These are phyloP conservation scores for Amesomyces nigricolor DNA, from an alignment of 2,329 filamentous ascomycete species.

Conservation along the genomic window DNA sequence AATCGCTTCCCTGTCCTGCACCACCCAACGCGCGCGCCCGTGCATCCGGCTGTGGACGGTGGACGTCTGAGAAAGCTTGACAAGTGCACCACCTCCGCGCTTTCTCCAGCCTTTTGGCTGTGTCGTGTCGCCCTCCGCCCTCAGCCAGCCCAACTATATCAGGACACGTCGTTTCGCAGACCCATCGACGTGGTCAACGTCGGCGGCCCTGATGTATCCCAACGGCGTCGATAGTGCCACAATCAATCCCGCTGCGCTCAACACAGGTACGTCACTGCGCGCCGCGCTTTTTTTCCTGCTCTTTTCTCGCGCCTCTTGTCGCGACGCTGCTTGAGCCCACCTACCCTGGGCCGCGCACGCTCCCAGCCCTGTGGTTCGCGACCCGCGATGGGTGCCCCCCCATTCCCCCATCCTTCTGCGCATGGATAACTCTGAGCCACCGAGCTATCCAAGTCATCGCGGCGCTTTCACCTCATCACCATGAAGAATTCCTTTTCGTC, in stretches of 20 bases:
- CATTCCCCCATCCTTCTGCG: neutral
- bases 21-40: slow-evolving; percentile 29
- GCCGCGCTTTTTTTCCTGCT: slow-evolving; percentile 18
- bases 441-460: neutral
- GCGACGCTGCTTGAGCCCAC: no score
- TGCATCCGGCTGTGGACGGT: slow-evolving; percentile 33
- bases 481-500: no score
- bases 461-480: neutral
- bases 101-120: slow-evolving; percentile 24
- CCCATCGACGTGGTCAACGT: slow-evolving; percentile 40
- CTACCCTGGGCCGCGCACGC: no score
- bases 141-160: slow-evolving; percentile 50
- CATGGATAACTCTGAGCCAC: neutral
- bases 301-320: neutral
- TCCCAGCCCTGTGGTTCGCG: neutral
- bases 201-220: slow-evolving; percentile 52
- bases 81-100: neutral
- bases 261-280: slow-evolving; percentile 57
- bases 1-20: slow-evolving; percentile 38
- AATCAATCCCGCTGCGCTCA: slow-evolving; percentile 85
- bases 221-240: slow-evolving; percentile 79
- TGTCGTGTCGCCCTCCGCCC: slow-evolving; percentile 25
- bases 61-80: neutral
- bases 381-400: neutral
- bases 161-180: slow-evolving; percentile 56